Evolutionary conservation across 495 filamentous ascomycete species (phyloP).

Genomic region (Hamigera avellanea): DNA sequence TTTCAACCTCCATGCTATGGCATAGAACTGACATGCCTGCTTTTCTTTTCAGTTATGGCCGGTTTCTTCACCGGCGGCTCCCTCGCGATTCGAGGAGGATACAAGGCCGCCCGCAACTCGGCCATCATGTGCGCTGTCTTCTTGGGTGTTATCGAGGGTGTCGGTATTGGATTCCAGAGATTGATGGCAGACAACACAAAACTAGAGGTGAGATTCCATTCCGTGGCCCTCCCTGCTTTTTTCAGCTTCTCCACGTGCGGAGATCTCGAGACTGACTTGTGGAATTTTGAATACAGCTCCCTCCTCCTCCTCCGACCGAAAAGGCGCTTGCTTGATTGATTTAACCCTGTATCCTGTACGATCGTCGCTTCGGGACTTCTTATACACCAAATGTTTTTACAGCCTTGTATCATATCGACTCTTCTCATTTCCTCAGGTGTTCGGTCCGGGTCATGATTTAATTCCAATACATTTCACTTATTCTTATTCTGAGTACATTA

Average conservation of each 20-base stretch:
- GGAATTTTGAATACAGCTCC: constrained; percentile 17
- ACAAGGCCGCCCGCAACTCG: constrained; percentile 79
- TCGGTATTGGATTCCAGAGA: constrained; percentile 92
- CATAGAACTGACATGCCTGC: neutral
- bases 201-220: constrained; percentile 50
- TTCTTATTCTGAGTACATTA: too few relatives aligned
- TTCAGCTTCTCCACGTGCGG: neutral
- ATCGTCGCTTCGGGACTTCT: constrained; percentile 2
- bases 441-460: constrained; percentile 27
- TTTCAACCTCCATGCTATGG: neutral
- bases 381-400: constrained; percentile 6
- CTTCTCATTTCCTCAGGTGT: constrained; percentile 39
- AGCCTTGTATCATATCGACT: constrained; percentile 17
- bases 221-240: neutral
- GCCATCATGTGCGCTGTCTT: constrained; percentile 93
- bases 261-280: neutral
- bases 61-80: constrained; percentile 96
- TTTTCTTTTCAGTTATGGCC: constrained; percentile 50
- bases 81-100: constrained; percentile 79
- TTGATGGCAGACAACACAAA: constrained; percentile 90
- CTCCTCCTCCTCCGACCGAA: constrained; percentile 29
- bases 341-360: constrained; percentile 1
- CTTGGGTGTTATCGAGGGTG: constrained; percentile 92
- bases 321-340: constrained; percentile 31
- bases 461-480: too few relatives aligned